Conservation (phyloP, 768 basidiomycete species). For the Suillus plorans region DNA sequence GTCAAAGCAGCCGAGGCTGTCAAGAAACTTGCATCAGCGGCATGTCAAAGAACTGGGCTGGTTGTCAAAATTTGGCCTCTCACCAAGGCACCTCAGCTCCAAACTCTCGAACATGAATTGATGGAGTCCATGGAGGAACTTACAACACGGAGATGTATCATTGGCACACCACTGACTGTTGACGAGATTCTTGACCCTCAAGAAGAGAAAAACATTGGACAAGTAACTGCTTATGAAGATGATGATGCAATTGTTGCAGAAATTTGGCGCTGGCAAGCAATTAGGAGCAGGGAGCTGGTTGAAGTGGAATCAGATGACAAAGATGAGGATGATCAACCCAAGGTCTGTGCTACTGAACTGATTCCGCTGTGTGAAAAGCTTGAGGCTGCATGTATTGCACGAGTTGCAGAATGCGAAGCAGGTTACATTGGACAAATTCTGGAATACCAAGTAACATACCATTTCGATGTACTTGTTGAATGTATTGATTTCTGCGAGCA, state of each 20-base stretch:
- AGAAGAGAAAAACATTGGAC: conserved; percentile 13
- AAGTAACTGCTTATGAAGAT: neutral
- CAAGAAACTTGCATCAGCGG: neutral
- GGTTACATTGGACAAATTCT: no score
- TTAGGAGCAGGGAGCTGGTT: neutral
- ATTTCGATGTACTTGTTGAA: neutral
- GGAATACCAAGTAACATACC: neutral
- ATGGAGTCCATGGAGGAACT: neutral
- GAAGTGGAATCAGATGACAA: neutral
- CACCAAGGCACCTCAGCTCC: neutral
- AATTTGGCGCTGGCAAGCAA: neutral
- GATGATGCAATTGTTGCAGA: neutral
- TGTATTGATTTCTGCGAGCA: no score
- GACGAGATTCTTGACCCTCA: conserved; percentile 16
- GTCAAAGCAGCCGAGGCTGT: neutral
- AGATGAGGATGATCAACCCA: neutral
- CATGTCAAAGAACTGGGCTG: neutral
- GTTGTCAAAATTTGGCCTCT: neutral
- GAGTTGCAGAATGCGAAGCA: no score
- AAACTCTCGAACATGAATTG: neutral
- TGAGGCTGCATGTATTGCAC: no score
- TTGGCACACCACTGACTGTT: conserved; percentile 11
- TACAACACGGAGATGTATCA: conserved; percentile 7
- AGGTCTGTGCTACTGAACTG: no score
- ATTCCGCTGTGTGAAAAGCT: no score